phyloP scores from a whole-genome alignment of 2,329 filamentous ascomycete genomes.

The Sporothrix pallida region DNA sequence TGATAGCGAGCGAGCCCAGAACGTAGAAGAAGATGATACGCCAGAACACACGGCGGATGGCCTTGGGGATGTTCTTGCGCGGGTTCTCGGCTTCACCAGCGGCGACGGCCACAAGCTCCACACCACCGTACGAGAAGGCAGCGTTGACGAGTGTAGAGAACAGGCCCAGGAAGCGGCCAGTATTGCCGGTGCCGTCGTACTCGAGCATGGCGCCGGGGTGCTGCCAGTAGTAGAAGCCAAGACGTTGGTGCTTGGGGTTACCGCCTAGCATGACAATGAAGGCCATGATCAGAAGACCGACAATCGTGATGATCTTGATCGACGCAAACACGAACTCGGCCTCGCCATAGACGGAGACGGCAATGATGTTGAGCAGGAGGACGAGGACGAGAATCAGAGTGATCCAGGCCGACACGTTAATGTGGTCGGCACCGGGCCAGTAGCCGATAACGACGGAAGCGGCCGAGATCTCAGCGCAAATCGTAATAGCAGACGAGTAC shows the following conservation, averaged over 20 bases:
- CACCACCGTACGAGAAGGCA: constrained; percentile 53
- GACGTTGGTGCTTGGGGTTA: constrained; percentile 55
- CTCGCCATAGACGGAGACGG: constrained; percentile 58
- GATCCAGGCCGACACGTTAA: constrained; percentile 51
- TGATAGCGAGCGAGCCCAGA: constrained; percentile 65
- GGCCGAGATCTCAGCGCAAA: constrained; percentile 53
- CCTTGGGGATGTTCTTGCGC: constrained; percentile 68
- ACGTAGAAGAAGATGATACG: constrained; percentile 69
- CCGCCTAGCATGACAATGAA: constrained; percentile 64
- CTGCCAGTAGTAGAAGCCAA: constrained; percentile 62
- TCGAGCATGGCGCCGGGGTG: constrained; percentile 45
- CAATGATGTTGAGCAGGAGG: constrained; percentile 56
- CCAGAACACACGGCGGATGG: constrained; percentile 65
- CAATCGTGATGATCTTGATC: constrained; percentile 65
- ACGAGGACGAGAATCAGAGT: constrained; percentile 57
- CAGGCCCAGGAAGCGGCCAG: constrained; percentile 43
- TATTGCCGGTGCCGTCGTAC: constrained; percentile 50
- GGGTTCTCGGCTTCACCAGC: constrained; percentile 70
- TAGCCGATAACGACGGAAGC: constrained; percentile 56
- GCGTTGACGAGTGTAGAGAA: constrained; percentile 39
- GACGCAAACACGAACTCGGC: constrained; percentile 48
- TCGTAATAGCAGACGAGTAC: constrained; percentile 57
- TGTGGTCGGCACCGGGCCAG: constrained; percentile 45
- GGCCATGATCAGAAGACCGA: constrained; percentile 63
- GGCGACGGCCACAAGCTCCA: constrained; percentile 65